Evolutionary conservation across 179 eudicot species (phyloP).

Genomic region (Spergularia azorica): DNA sequence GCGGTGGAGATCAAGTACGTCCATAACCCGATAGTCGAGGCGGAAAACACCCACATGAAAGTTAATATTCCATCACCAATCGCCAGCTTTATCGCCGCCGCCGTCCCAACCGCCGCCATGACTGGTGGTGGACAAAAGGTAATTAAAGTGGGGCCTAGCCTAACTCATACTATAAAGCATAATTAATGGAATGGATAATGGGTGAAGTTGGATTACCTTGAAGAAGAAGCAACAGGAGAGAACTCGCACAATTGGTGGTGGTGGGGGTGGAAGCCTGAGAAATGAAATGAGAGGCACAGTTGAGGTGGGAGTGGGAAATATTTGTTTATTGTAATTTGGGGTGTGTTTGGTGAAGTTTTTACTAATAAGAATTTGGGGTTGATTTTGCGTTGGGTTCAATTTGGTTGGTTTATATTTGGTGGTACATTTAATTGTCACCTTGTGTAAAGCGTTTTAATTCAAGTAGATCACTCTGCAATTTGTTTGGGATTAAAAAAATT

Average conservation of each 20-base stretch:
- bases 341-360: not conserved
- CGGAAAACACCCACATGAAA: slow-evolving; percentile 76
- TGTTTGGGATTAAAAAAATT: no score
- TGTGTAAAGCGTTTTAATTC: no score
- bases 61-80: slow-evolving; percentile 62
- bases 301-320: not conserved
- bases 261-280: not conserved
- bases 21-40: slow-evolving; percentile 49
- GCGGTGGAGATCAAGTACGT: slow-evolving; percentile 41
- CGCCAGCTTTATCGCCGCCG: slow-evolving; percentile 48
- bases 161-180: no score
- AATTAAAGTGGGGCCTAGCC: no score
- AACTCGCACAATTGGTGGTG: not conserved
- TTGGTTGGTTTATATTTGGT: not conserved
- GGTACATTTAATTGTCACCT: no score
- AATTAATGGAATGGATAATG: no score
- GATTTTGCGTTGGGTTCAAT: no score
- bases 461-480: no score
- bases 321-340: not conserved
- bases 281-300: no score
- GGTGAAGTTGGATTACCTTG: no score
- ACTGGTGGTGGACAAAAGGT: not conserved
- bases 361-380: no score
- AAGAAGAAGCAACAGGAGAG: no score
- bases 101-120: slow-evolving; percentile 18